phyloP scores from a whole-genome alignment of 441 rosid species.

The Viola pubescens region DNA sequence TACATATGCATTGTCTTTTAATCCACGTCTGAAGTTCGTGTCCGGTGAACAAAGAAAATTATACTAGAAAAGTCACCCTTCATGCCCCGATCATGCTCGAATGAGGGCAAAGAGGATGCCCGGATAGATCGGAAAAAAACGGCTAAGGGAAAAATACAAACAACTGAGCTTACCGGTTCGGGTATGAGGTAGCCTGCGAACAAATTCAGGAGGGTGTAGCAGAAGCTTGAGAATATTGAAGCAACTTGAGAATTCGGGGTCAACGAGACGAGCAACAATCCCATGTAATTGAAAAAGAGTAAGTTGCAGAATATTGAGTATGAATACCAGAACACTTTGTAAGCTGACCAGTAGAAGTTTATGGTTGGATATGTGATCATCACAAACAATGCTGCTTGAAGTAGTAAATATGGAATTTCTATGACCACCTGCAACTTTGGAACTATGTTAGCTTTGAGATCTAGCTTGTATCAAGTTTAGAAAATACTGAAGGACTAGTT shows the following conservation, averaged over 20 bases:
- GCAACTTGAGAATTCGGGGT: slow-evolving; percentile 31
- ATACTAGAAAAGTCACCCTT: too few species aligned
- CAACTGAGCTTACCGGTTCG: slow-evolving; percentile 1
- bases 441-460: background rate
- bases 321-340: slow-evolving; percentile 30
- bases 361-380: slow-evolving; percentile 29
- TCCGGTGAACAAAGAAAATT: too few species aligned
- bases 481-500: background rate
- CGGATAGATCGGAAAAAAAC: too few species aligned
- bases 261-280: slow-evolving; percentile 30
- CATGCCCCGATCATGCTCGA: too few species aligned
- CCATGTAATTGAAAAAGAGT: slow-evolving; percentile 30
- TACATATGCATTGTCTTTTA: background rate
- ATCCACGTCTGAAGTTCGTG: too few species aligned
- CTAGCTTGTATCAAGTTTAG: background rate
- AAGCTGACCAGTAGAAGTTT: slow-evolving; percentile 21
- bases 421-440: slow-evolving; percentile 22
- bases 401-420: slow-evolving; percentile 31
- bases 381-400: slow-evolving; percentile 21
- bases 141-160: too few species aligned
- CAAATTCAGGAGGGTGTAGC: slow-evolving; percentile 19
- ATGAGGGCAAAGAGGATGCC: too few species aligned
- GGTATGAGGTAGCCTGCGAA: slow-evolving; percentile 2
- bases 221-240: slow-evolving; percentile 18
- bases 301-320: slow-evolving; percentile 28